Percentiles rank a stretch among this genome's conserved stretches.
phyloP scores from a whole-genome alignment of 306 rosid species.

The Cucurbita moschata region DNA sequence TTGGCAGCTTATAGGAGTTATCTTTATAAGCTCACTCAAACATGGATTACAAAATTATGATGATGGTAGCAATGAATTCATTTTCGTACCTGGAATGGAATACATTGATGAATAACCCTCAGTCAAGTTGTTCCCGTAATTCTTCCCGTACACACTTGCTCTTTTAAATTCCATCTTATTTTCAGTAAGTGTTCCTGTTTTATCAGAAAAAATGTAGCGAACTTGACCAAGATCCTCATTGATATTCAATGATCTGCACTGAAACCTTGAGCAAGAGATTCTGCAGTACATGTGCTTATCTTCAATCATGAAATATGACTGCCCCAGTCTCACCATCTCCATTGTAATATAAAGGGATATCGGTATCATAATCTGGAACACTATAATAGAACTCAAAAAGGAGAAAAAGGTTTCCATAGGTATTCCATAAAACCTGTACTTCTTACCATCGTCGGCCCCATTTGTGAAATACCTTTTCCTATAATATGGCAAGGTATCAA shows the following conservation, averaged over 20 bases:
- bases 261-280: slow-evolving; percentile 69
- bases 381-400: slow-evolving; percentile 85
- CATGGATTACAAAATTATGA: neutral
- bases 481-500: slow-evolving; percentile 82
- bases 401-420: slow-evolving; percentile 85
- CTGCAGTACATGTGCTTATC: slow-evolving; percentile 59
- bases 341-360: slow-evolving; percentile 92
- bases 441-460: slow-evolving; percentile 32
- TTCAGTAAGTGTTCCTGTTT: slow-evolving; percentile 95
- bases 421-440: slow-evolving; percentile 64
- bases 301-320: slow-evolving; percentile 95
- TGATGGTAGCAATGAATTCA: neutral
- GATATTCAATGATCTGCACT: slow-evolving; percentile 94
- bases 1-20: neutral
- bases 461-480: slow-evolving; percentile 40
- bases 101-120: slow-evolving; percentile 14
- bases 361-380: slow-evolving; percentile 99
- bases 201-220: slow-evolving; percentile 83
- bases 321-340: slow-evolving; percentile 96
- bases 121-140: slow-evolving; percentile 40
- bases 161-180: slow-evolving; percentile 90
- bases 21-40: neutral
- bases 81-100: slow-evolving; percentile 31
- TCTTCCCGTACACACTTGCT: slow-evolving; percentile 66
- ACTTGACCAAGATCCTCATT: slow-evolving; percentile 98